Evolutionary conservation across 805 yeast genomes (phyloP), one percentile per base, ranked within the genome.

Genomic region (Jamesozyma jinghongensis): DNA sequence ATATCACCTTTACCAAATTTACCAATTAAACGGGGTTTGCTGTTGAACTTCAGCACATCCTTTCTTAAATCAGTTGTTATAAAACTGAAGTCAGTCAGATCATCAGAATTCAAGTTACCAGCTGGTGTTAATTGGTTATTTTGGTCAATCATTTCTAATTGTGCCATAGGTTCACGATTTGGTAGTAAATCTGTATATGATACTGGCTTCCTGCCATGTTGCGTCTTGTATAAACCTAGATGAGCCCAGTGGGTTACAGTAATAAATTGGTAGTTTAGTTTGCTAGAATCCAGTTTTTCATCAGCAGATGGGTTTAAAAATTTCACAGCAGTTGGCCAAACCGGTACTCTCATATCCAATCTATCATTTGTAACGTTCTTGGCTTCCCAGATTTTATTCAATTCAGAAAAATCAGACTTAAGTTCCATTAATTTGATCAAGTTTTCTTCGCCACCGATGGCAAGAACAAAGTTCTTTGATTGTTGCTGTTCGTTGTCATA

Each of bases 391-490:
- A 81, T 45, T 53, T 53, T 49, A 52, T 51, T 60, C 54, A 45
- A 61, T 50, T 35, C 54, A 40, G 18, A 49, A 17, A 45, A 53
- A 33, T 47, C 49, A 5, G 59, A 52, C 3, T 50, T 45, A 12
- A 53, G 31, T 32, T 54, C 52, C 5, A 53, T 50, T 26, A 56
- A 54, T 38, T 61, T 60, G 16, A 61, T 58, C n/a, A 59, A 40
- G 44, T 77, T 77, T 51, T 87, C 94, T 54, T 85, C 76, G 22
- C 97, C 98, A 28, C 97, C 97, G 52, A 68, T 75, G 1, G 92
- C 95, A 60, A 83, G 76, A 2, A 78, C 58, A 18, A 41, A 34
- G 6, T 8, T 6, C 11, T 18, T 38, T 18, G 40, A 36, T 10
- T 37, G 36, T 2, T 34, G 30, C 3, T 58, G 52, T 3, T 78